Conservation (phyloP, 768 basidiomycete species). For the Tylopilus intermedius region DNA sequence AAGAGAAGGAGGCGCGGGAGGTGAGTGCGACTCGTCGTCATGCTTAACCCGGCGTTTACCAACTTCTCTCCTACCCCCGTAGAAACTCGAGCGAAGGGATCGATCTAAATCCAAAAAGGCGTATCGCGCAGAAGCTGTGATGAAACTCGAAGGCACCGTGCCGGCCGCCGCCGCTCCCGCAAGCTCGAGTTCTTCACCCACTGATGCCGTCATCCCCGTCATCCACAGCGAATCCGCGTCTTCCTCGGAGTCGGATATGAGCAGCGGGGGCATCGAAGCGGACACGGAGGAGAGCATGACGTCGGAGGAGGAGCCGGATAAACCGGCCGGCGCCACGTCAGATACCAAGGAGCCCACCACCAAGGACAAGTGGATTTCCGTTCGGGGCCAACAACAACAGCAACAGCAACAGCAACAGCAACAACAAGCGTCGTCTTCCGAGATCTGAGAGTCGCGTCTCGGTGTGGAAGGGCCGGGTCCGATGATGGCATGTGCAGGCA, state of each 20-base stretch:
- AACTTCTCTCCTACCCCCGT: neutral
- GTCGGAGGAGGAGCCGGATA: slow-evolving; percentile 62
- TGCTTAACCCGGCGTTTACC: neutral
- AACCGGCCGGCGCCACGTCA: slow-evolving; percentile 22
- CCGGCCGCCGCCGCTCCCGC: slow-evolving; percentile 9
- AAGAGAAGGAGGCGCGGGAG: slow-evolving; percentile 45
- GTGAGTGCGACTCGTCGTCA: slow-evolving; percentile 20
- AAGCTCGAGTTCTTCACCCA: slow-evolving; percentile 6
- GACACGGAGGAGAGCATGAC: slow-evolving; percentile 75
- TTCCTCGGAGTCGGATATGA: slow-evolving; percentile 56
- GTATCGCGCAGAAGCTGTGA: slow-evolving; percentile 32
- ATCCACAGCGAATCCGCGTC: slow-evolving; percentile 34
- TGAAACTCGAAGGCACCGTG: slow-evolving; percentile 22
- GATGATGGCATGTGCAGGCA: neutral
- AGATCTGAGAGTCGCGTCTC: slow-evolving; percentile 2
- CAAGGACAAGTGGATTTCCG: slow-evolving; percentile 75
- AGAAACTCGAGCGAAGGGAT: slow-evolving; percentile 56
- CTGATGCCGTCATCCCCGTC: slow-evolving; percentile 20
- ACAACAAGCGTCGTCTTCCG: slow-evolving; percentile 23
- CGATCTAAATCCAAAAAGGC: slow-evolving; percentile 52
- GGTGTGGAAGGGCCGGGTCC: neutral
- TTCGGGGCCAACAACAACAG: slow-evolving; percentile 49
- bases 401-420: slow-evolving; percentile 6
- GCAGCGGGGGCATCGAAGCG: slow-evolving; percentile 58
- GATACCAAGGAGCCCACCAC: slow-evolving; percentile 20